Base-by-base conservation (phyloP, 352 stramenopile species). In the Globisporangium megalacanthum region DNA sequence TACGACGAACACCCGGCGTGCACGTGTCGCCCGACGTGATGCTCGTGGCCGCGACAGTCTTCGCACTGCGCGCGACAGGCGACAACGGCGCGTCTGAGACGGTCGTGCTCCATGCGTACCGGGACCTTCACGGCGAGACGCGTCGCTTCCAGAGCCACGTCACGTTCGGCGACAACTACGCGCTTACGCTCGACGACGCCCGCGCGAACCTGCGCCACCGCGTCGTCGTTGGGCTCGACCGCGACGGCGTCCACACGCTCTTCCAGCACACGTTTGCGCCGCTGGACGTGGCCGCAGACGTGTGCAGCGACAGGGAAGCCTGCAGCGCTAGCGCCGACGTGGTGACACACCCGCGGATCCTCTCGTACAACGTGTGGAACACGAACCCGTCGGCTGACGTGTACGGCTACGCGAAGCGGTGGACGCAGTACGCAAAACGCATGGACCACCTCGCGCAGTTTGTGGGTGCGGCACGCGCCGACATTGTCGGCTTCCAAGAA, bases 341-440 rank as follows among this genome's bases (percentile, higher is more conserved):
- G 13, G 46, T 52, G 5, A 45, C 46, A 25, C 65, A 56, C 0
- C 82, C 83, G 13, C 72, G 83, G 20, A 93, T 95, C 35, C 62
- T 94, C 36, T 87, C 85, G 46, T 96, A 90, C 71, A 96, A 96
- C 45, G 77, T 95, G 13, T 96, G 87, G 87, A 95, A 94, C 68
- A 94, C 85, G 11, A 96, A 95, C 53, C 87, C 87, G 4, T 84
- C 83, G 0, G 70, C 61, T 0, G 71, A 87, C 29, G 75, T 91
- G 29, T 88, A 90, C 54, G 83, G 79, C 44, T 54, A 63, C 47
- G 36, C 54, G 7, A 66, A 68, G 31, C 79, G 87, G 10, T 92
- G 79, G 77, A 42, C 52, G n/a, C 79, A 89, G 55, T 96, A 96
- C 67, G 57, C 41, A 2, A 88, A 88, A 55, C 78, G 86, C 7